Evolutionary conservation across 306 rosid species (phyloP).

Genomic region (Alnus rubra): DNA sequence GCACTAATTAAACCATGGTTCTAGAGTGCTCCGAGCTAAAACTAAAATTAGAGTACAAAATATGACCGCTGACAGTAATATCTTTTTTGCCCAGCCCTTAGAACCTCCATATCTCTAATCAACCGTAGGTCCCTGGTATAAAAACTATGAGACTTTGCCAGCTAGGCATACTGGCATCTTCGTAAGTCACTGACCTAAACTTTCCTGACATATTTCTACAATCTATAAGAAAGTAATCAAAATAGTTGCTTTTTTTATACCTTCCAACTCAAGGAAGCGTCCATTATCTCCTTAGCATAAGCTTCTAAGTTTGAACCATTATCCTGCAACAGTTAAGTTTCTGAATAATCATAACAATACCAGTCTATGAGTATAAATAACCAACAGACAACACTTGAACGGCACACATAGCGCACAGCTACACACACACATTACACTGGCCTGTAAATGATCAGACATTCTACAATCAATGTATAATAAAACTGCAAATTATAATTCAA

Average conservation of each 20-base stretch:
- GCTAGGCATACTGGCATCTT: neutral
- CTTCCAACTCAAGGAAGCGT: slow-evolving; percentile 63
- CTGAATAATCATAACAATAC: neutral
- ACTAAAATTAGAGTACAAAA: neutral
- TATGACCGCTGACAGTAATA: neutral
- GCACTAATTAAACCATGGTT: neutral
- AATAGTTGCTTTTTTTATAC: slow-evolving; percentile 27
- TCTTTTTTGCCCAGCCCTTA: neutral
- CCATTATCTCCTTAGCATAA: slow-evolving; percentile 30
- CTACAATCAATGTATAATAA: too few species aligned
- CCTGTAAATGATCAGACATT: neutral
- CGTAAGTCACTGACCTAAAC: neutral
- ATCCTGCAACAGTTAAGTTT: slow-evolving; percentile 37
- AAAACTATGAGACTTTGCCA: neutral
- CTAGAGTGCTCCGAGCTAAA: neutral
- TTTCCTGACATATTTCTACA: neutral
- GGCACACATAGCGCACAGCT: neutral
- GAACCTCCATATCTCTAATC: neutral
- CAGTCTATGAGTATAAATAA: neutral
- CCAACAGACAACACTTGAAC: neutral
- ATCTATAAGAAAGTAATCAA: neutral
- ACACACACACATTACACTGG: neutral
- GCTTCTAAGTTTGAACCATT: slow-evolving; percentile 48
- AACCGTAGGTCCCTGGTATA: neutral
- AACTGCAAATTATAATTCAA: too few species aligned